phyloP scores from a whole-genome alignment of 2,329 filamentous ascomycete species.

The Didymella keratinophila region DNA sequence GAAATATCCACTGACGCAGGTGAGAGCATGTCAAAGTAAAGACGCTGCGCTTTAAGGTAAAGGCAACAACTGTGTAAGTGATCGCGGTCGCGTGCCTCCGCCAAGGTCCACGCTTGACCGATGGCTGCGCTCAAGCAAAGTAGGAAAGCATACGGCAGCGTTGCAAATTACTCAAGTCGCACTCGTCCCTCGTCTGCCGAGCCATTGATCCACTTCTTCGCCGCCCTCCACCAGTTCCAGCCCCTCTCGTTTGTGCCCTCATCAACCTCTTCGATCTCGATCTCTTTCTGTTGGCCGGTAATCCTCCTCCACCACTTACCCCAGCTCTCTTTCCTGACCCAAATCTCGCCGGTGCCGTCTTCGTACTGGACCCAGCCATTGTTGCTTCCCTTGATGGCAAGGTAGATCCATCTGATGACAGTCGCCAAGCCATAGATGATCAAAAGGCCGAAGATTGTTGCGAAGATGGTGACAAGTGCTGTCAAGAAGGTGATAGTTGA shows the following conservation, averaged over 20 bases:
- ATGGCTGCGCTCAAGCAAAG: too few relatives aligned
- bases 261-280: constrained; percentile 39
- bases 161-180: constrained; percentile 4
- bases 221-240: constrained; percentile 32
- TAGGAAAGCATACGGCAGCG: background rate
- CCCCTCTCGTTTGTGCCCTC: constrained; percentile 36
- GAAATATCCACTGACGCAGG: background rate
- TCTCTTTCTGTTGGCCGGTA: constrained; percentile 32
- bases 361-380: constrained; percentile 41
- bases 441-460: constrained; percentile 51
- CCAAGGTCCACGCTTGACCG: background rate
- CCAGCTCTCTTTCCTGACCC: constrained; percentile 46
- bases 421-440: constrained; percentile 44
- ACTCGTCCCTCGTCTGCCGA: constrained; percentile 16
- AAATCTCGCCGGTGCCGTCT: constrained; percentile 40
- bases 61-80: background rate
- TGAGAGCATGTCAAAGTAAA: background rate
- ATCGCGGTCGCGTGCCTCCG: too few relatives aligned
- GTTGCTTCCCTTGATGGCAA: constrained; percentile 27
- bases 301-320: constrained; percentile 39
- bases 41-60: constrained; percentile 1
- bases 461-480: constrained; percentile 53
- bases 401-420: constrained; percentile 22
- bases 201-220: constrained; percentile 11
- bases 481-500: constrained; percentile 57